Conservation (phyloP, 73 alveolate species). For the Paraurostyla sp. region DNA sequence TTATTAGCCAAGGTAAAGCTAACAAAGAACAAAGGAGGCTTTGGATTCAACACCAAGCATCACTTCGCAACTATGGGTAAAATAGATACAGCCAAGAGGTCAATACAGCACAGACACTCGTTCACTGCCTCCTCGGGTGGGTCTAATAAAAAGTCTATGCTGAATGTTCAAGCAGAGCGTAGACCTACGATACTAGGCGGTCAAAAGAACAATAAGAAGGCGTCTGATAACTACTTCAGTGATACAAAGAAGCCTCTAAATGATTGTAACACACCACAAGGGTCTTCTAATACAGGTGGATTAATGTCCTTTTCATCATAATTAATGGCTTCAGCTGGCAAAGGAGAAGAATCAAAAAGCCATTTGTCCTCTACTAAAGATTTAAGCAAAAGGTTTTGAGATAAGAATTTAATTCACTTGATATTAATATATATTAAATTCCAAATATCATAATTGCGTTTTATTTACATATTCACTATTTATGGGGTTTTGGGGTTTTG, state of each 20-base stretch:
- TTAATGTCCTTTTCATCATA: too few relatives aligned
- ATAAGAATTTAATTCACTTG: too few relatives aligned
- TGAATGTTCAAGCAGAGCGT: constrained; percentile 1
- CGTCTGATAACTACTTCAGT: neutral
- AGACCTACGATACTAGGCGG: neutral
- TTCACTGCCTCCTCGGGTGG: constrained; percentile 25
- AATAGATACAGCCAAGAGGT: constrained; percentile 22
- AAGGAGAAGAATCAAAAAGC: too few relatives aligned
- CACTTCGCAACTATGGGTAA: constrained; percentile 19
- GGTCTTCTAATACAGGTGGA: neutral
- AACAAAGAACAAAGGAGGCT: constrained; percentile 27
- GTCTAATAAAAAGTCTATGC: neutral
- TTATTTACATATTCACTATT: too few relatives aligned
- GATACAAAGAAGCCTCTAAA: neutral
- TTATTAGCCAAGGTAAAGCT: constrained; percentile 30
- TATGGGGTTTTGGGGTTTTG: too few relatives aligned
- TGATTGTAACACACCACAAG: neutral
- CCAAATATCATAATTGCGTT: too few relatives aligned
- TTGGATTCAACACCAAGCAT: constrained; percentile 6
- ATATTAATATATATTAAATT: too few relatives aligned
- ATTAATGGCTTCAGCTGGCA: too few relatives aligned
- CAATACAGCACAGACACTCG: constrained; percentile 16
- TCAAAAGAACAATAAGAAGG: neutral
- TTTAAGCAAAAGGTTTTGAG: too few relatives aligned
- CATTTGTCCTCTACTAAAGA: too few relatives aligned